Conservation (phyloP, 129 eudicot species). For the Artemisia annua region DNA sequence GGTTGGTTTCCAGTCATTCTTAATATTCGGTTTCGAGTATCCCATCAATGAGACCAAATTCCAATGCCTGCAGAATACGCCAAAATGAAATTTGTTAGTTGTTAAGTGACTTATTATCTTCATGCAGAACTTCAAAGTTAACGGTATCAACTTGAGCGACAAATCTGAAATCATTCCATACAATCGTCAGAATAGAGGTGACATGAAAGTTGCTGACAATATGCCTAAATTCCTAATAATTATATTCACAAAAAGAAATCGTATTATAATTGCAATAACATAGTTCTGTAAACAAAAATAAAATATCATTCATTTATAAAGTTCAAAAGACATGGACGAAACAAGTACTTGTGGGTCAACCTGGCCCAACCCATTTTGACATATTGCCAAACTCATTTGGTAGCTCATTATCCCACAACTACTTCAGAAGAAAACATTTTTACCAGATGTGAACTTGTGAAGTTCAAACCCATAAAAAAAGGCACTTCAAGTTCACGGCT, state of each 20-base stretch:
- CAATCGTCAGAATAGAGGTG: background rate
- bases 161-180: slow-evolving; percentile 8
- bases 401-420: background rate
- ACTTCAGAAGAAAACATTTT: background rate
- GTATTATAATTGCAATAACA: too few species aligned
- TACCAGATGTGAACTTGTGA: background rate
- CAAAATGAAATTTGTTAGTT: slow-evolving; percentile 9
- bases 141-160: background rate
- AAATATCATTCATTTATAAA: too few species aligned
- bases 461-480: background rate
- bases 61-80: slow-evolving; percentile 74
- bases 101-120: background rate
- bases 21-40: slow-evolving; percentile 77
- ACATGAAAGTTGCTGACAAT: background rate
- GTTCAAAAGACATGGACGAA: too few species aligned
- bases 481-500: background rate
- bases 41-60: slow-evolving; percentile 93
- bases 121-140: slow-evolving; percentile 11
- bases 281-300: too few species aligned
- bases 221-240: too few species aligned
- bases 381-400: too few species aligned
- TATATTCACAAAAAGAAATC: too few species aligned
- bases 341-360: background rate
- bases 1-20: background rate
- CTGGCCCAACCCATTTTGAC: background rate